phyloP scores from a whole-genome alignment of 441 rosid genomes.

The Arabidopsis hybrid region DNA sequence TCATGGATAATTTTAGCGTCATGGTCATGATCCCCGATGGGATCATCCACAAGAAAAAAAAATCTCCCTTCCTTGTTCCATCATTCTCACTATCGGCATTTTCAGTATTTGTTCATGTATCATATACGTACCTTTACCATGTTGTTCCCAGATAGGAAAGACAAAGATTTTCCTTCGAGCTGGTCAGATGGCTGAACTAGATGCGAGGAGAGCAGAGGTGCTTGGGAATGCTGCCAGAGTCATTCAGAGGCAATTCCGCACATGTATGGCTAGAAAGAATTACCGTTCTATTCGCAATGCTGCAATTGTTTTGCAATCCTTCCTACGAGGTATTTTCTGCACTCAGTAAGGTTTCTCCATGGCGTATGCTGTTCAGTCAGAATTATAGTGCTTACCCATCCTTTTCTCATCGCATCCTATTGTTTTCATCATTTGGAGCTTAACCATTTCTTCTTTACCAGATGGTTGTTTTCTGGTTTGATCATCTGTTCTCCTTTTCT shows the following conservation, averaged over 20 bases:
- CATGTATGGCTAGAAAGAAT: conserved; percentile 62
- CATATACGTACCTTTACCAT: conserved; percentile 27
- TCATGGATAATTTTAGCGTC: background rate
- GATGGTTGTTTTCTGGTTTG: conserved; percentile 15
- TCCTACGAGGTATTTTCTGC: conserved; percentile 63
- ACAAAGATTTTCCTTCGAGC: conserved; percentile 79
- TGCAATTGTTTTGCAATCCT: conserved; percentile 62
- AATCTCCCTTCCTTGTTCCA: background rate
- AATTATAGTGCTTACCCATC: conserved; percentile 14
- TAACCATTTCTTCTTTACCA: conserved; percentile 3
- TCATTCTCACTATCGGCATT: conserved; percentile 1
- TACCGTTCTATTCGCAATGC: conserved; percentile 61
- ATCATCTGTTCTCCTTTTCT: conserved; percentile 22
- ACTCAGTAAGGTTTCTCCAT: conserved; percentile 3
- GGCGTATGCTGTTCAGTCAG: conserved; percentile 21
- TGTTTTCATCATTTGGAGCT: conserved; percentile 28
- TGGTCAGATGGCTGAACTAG: conserved; percentile 87
- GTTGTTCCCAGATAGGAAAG: conserved; percentile 66
- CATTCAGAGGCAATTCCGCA: conserved; percentile 67
- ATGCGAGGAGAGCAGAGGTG: conserved; percentile 78
- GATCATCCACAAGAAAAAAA: conserved; percentile 7
- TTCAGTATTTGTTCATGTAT: conserved; percentile 16
- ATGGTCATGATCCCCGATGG: conserved; percentile 17
- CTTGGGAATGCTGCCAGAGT: conserved; percentile 76
- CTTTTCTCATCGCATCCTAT: conserved; percentile 16